Conservation (phyloP, 1,284 basidiomycete genomes). For the Cerrena zonata region DNA sequence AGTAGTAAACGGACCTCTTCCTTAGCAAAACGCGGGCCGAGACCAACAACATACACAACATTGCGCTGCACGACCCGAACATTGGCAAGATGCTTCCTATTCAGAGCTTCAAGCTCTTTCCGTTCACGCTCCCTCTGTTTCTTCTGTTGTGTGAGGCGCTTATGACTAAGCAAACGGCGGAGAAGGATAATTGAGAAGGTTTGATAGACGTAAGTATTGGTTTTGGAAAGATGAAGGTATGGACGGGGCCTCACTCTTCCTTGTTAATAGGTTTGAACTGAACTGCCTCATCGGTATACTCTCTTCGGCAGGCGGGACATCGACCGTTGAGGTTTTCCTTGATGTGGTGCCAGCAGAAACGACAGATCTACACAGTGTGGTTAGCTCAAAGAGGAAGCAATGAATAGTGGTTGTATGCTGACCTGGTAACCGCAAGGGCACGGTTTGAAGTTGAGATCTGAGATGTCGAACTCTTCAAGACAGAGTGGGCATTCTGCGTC, state of each 20-base stretch:
- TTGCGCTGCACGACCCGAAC: slow-evolving; percentile 95
- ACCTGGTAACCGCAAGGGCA: slow-evolving; percentile 99
- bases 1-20: slow-evolving; percentile 73
- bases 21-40: slow-evolving; percentile 83
- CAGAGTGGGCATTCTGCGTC: slow-evolving; percentile 97
- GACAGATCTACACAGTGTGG: slow-evolving; percentile 73
- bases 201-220: slow-evolving; percentile 5
- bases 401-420: slow-evolving; percentile 18
- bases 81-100: slow-evolving; percentile 85
- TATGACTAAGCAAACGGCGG: slow-evolving; percentile 58
- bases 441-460: slow-evolving; percentile 98
- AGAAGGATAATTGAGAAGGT: slow-evolving; percentile 1
- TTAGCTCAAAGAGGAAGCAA: not conserved
- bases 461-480: slow-evolving; percentile 97
- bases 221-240: not conserved
- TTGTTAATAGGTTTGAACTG: slow-evolving; percentile 94
- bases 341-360: slow-evolving; percentile 99
- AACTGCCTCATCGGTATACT: slow-evolving; percentile 88
- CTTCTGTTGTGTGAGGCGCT: slow-evolving; percentile 92
- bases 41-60: slow-evolving; percentile 93
- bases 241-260: slow-evolving; percentile 73
- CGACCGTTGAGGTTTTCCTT: slow-evolving; percentile 92
- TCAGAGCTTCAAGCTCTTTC: slow-evolving; percentile 88
- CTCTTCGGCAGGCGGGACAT: slow-evolving; percentile 93
- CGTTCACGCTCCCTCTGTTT: slow-evolving; percentile 89